Percentiles rank a stretch among this genome's conserved stretches.
phyloP scores from a whole-genome alignment of 129 eudicot genomes.

The Flaveria robusta region DNA sequence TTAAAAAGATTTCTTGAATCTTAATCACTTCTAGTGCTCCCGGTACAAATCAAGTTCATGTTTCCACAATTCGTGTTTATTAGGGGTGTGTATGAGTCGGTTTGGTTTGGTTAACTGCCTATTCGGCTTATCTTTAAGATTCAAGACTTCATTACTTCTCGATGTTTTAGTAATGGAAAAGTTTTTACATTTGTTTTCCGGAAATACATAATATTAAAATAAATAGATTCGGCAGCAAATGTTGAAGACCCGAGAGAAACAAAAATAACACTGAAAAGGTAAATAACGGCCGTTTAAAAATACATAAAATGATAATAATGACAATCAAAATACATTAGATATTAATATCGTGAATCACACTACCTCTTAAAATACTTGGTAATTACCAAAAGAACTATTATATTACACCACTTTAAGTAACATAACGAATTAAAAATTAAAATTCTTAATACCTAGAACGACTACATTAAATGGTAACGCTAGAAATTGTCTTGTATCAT shows the following conservation, averaged over 20 bases:
- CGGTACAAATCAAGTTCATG: too few relatives aligned
- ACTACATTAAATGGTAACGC: not conserved
- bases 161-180: too few relatives aligned
- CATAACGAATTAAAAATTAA: not conserved
- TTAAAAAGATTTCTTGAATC: too few relatives aligned
- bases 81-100: too few relatives aligned
- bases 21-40: too few relatives aligned
- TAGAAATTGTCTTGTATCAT: too few relatives aligned
- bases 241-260: constrained; percentile 1
- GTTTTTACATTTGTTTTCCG: not conserved
- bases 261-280: constrained; percentile 4
- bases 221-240: constrained; percentile 2
- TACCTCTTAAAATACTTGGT: not conserved
- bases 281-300: not conserved
- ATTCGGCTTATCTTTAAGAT: too few relatives aligned
- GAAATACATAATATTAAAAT: not conserved
- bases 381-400: not conserved
- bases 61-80: too few relatives aligned
- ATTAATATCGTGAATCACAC: not conserved
- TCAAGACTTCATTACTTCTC: too few relatives aligned
- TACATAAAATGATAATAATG: not conserved
- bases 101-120: too few relatives aligned
- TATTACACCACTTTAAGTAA: not conserved
- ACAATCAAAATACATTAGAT: not conserved
- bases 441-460: not conserved